Evolutionary conservation across 2,329 filamentous ascomycete species (phyloP).

Genomic region (Cadophora gregata): DNA sequence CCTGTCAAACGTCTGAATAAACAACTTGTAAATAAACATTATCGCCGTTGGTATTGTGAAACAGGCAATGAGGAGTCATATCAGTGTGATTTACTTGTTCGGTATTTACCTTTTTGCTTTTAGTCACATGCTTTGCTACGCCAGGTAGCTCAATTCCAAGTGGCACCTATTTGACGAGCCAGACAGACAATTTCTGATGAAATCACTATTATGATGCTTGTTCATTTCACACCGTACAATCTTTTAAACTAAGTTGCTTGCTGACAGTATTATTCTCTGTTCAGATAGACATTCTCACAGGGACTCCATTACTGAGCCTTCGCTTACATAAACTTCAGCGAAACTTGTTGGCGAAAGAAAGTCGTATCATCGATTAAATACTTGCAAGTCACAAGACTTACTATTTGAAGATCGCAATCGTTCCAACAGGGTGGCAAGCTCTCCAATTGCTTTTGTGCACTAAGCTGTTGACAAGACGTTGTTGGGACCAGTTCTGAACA

Average conservation of each 20-base stretch:
- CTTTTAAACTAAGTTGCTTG: too few species aligned
- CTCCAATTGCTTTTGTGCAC: not conserved
- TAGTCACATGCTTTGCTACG: too few species aligned
- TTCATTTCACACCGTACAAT: too few species aligned
- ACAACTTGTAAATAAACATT: not conserved
- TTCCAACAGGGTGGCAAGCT: not conserved
- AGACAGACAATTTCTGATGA: too few species aligned
- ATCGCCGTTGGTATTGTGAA: too few species aligned
- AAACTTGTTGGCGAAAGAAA: not conserved
- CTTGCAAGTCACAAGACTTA: not conserved
- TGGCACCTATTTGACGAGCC: too few species aligned
- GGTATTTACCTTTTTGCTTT: too few species aligned
- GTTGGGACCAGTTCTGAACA: not conserved
- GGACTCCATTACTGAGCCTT: not conserved
- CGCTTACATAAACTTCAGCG: not conserved
- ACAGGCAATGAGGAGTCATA: too few species aligned
- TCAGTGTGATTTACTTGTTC: too few species aligned
- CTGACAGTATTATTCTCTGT: too few species aligned
- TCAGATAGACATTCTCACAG: not conserved
- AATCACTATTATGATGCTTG: too few species aligned
- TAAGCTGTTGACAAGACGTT: not conserved
- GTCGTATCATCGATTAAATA: not conserved
- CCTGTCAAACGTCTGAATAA: not conserved
- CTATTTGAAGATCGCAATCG: not conserved
- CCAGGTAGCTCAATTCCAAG: too few species aligned